Conservation (phyloP, 345 rosid genomes). For the Aquilaria yunnanensis region DNA sequence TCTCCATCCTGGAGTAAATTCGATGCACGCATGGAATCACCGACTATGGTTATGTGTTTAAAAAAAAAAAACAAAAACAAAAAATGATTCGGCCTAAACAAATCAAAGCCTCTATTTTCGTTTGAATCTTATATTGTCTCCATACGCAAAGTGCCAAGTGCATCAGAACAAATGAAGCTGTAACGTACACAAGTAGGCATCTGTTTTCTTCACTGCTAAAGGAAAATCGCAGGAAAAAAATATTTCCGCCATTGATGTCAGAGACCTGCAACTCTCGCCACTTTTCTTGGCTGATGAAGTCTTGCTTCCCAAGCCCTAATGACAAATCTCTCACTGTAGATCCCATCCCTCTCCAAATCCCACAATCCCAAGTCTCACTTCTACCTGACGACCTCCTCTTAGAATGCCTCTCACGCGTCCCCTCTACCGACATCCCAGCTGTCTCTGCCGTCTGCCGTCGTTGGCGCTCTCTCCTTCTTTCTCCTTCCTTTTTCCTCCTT, state of each 20-base stretch:
- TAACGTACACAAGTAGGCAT: neutral
- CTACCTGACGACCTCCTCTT: constrained; percentile 81
- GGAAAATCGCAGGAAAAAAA: no score
- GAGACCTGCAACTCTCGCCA: constrained; percentile 85
- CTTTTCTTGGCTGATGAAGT: constrained; percentile 89
- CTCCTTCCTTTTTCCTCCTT: constrained; percentile 54
- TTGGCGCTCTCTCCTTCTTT: constrained; percentile 69
- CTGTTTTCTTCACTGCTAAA: neutral
- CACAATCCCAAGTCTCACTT: constrained; percentile 25
- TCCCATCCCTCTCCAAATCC: constrained; percentile 12
- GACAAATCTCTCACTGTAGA: constrained; percentile 28
- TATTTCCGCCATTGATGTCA: constrained; percentile 31
- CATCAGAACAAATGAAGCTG: neutral
- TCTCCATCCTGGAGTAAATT: no score
- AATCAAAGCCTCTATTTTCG: neutral
- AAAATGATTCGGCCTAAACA: neutral
- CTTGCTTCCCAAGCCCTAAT: constrained; percentile 67
- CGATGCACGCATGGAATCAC: no score
- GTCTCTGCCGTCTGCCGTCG: constrained; percentile 72
- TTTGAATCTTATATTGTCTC: neutral
- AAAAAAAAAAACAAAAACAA: no score
- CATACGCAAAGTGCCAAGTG: neutral
- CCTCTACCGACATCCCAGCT: constrained; percentile 58
- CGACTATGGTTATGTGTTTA: no score
- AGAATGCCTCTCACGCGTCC: constrained; percentile 69